Base-by-base conservation (phyloP, 2,329 filamentous ascomycete species). In the Colletotrichum falcatum region DNA sequence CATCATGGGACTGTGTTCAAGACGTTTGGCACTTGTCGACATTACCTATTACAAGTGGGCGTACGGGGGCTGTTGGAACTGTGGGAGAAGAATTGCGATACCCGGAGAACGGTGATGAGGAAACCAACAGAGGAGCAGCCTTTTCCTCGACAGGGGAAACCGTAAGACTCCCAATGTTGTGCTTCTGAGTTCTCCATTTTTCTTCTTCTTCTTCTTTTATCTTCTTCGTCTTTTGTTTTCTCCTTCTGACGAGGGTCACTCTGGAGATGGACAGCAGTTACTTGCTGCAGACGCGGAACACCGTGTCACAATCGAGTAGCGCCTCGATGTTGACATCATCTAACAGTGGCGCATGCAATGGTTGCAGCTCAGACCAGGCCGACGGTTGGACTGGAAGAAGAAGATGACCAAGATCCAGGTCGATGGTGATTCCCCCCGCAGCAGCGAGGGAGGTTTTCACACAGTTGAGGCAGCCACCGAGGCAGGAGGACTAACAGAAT, bases 371-470 rank as follows among this genome's bases (percentile, higher is more conserved):
- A 12, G 35, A 11, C 11, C 14, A 9, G 9, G 1, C 35, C 1
- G 14, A 12, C 11, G 9, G 14, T 12, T 11, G 4, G 14, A 39
- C 37, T 39, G 14, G 39, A 20, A 20, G 16, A 39, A 39, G 39
- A 42, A 42, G 39, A 16, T 39, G 37, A 39, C 37, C 3, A 0
- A 7, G 37, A 39, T 18, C 14, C 37, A 7, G 14, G 1, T 18
- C 2, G 14, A 7, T 18, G 5, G 3, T 3, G 12, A 5, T 4
- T 4, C 11, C 35, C 2, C 35, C 1, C 1, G 1, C 3, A 16
- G 6, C 37, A 39, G 6, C 5, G 14, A 18, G 37, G 16, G 7
- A 16, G 18, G 18, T 18, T 20, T 20, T 9, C 16, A 6, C 7
- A 2, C 18, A 6, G 1, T 9, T 9, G 39, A 42, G 18, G 6